Conservation (phyloP, 345 rosid species). For the Limnanthes douglasii region DNA sequence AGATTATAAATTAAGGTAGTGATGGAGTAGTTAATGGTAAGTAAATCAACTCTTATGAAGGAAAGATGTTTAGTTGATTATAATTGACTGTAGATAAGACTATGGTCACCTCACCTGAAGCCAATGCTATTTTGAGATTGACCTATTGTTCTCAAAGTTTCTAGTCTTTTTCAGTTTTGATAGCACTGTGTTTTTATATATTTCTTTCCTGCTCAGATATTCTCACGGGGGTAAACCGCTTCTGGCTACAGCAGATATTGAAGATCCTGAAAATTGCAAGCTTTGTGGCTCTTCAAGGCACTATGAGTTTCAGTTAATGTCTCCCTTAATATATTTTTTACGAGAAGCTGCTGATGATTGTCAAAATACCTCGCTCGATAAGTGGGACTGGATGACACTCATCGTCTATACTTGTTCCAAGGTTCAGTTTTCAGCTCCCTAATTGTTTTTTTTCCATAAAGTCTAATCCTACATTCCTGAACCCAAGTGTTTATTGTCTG, state of each 20-base stretch:
- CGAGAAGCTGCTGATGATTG: conserved; percentile 41
- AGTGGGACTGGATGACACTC: conserved; percentile 89
- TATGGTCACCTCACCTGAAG: neutral
- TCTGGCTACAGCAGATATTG: conserved; percentile 28
- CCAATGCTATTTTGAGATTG: neutral
- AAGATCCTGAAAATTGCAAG: conserved; percentile 33
- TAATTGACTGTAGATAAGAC: neutral
- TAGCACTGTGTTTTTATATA: no score
- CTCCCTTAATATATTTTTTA: conserved; percentile 63
- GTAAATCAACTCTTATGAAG: neutral
- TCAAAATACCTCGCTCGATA: conserved; percentile 30
- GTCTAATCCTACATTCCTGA: neutral
- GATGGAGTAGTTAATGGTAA: no score
- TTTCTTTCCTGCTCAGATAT: conserved; percentile 32
- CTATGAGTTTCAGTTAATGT: conserved; percentile 90
- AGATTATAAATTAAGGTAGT: no score
- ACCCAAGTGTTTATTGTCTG: neutral
- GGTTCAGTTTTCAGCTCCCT: conserved; percentile 19
- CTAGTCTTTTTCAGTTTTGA: no score
- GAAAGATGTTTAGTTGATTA: neutral
- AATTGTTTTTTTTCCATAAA: neutral
- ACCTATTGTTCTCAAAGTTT: neutral
- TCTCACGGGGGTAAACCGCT: conserved; percentile 55
- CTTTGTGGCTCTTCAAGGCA: conserved; percentile 46
- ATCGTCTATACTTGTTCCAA: conserved; percentile 61